Base-by-base conservation (phyloP, 164 flowering plant species). In the Chimonanthus praecox region DNA sequence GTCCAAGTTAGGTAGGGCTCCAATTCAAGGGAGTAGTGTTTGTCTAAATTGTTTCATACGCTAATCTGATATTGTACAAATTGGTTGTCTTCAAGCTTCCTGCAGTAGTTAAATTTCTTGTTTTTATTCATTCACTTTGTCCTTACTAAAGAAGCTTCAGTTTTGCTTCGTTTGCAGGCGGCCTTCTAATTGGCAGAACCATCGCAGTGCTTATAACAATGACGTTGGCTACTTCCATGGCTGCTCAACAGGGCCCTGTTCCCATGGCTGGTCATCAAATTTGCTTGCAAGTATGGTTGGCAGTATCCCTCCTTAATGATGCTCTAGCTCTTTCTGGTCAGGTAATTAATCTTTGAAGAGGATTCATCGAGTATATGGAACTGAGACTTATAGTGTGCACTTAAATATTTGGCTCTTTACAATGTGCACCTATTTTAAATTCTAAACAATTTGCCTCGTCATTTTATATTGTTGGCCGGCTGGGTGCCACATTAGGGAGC, bases 281-380 rank as follows among this genome's bases (percentile, higher is more conserved):
- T 51, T 91, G 96, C 76, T 70, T 92, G 68, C 80, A 93, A 86
- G 88, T 93, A 60, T 93, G 99, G 99, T 73, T 95, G 86, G 88
- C 98, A 18, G 70, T 93, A 54, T 95, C 99, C 58, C 78, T 95
- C 82, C 91, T 95, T 47, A 95, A 85, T 78, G 99, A 93, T 86
- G 98, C 99, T 75, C 80, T 95, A 76, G 99, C 98, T 68, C 84
- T 93, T 83, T 87, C 98, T 80, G 99, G 96, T 50, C 99, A 95
- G 96, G 99, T 90, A 81, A 46, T 49, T 20, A 7, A 13, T 10
- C 15, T 54, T 54, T 54, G 5, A 54, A 54, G 60, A 54, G n/a
- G 60, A 54, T 13, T 54, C 13, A 15, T 51, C 15, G 60, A 16
- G 15, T 16, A 10, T 3, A 10, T 54, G 60, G 60, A 10, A 5